phyloP scores from a whole-genome alignment of 352 stramenopile species.

The Thraustotheca clavata region DNA sequence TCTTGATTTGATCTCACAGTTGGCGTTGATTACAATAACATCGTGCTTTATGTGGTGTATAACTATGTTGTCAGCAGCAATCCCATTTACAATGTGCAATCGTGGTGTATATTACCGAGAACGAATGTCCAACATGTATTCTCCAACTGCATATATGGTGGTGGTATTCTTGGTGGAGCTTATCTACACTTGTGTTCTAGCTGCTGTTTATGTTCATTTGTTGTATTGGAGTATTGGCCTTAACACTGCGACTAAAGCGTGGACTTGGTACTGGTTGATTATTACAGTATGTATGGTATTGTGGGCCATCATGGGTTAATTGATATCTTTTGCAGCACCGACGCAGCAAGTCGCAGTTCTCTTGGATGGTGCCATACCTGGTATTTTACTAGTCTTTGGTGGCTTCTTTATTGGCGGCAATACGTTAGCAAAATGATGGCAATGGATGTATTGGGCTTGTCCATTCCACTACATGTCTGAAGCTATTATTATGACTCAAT shows the following conservation, averaged over 20 bases:
- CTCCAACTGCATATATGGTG: conserved; percentile 30
- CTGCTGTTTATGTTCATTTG: conserved; percentile 33
- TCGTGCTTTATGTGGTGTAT: conserved; percentile 71
- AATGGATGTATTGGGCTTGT: conserved; percentile 17
- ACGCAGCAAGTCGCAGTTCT: conserved; percentile 38
- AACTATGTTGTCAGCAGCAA: conserved; percentile 47
- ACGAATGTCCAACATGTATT: conserved; percentile 48
- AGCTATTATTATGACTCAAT: conserved; percentile 16
- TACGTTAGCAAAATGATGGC: conserved; percentile 13
- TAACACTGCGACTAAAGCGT: conserved; percentile 27
- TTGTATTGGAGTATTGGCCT: conserved; percentile 84
- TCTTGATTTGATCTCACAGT: conserved; percentile 31
- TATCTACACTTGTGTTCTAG: conserved; percentile 64
- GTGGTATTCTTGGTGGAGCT: conserved; percentile 72
- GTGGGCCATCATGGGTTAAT: conserved; percentile 41
- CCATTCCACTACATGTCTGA: conserved; percentile 20
- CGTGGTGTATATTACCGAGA: conserved; percentile 70
- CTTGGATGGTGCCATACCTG: conserved; percentile 11
- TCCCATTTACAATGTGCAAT: conserved; percentile 64
- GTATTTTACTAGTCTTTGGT: conserved; percentile 3
- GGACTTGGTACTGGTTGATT: conserved; percentile 35
- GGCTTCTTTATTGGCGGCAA: conserved; percentile 17
- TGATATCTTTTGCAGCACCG: conserved; percentile 53
- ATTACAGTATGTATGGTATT: conserved; percentile 34
- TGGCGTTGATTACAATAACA: conserved; percentile 76